Evolutionary conservation across 805 yeast genomes (phyloP), one percentile per base, ranked within the genome.

Genomic region (Wickerhamiella spandovensis): DNA sequence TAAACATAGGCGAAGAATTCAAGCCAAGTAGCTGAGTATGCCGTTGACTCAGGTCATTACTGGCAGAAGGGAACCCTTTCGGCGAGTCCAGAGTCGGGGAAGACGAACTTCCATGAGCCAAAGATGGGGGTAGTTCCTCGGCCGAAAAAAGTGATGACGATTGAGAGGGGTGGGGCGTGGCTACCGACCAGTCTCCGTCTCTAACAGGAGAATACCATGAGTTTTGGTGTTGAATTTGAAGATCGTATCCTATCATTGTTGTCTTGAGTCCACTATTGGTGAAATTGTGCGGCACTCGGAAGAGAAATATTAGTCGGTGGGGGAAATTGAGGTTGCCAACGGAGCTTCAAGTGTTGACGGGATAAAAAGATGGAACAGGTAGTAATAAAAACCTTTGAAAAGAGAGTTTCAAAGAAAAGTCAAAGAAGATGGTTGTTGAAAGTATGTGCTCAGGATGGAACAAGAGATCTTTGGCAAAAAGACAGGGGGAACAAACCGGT

Each of bases 61-160:
- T 39, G 9, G n/a, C 18, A 17, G 24, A 46, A 4, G 32, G 15
- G 12, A 51, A 49, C 3, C 51, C 47, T 2, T 43, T 44, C 21
- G 58, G 56, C 3, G 56, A 53, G 8, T 51, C 53, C 20, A 46
- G 42, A 8, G 30, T 41, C n/a, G 59, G 56, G 12, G n/a, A n/a
- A n/a, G 59, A 54, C 5, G 58, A 55, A 48, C 52, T 50, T n/a
- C 56, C 57, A 20, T 43, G 51, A 15, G 54, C 44, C 35, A 56
- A 43, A 15, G 56, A 48, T 3, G 58, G 55, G 9, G 55, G 53
- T 2, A 46, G 18, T 15, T 35, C 39, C 7, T 13, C 39, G 20
- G 39, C 7, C 4, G 39, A 35, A n/a, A n/a, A 35, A 35, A 35
- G 20, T 4, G 15, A 7, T 5, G 5, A 18, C 6, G 37, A 15